Percentiles rank a stretch among this genome's conserved stretches.
phyloP scores from a whole-genome alignment of 2,329 filamentous ascomycete species.

The Claviceps purpurea region DNA sequence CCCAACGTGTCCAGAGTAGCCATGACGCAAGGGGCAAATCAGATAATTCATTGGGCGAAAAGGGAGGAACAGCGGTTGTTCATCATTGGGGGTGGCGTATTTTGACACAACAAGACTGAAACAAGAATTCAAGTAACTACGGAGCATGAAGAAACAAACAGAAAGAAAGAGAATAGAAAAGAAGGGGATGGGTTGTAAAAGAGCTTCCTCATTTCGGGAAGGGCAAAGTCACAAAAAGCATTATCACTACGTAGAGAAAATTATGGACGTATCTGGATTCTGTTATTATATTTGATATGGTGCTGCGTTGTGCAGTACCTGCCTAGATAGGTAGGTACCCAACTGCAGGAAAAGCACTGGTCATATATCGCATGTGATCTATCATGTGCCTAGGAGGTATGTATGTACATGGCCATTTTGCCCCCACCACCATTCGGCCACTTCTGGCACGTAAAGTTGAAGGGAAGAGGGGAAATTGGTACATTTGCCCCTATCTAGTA shows the following conservation, averaged over 20 bases:
- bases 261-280: background rate
- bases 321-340: too few relatives aligned
- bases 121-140: too few relatives aligned
- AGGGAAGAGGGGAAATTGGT: too few relatives aligned
- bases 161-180: background rate
- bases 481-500: too few relatives aligned
- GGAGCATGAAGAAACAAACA: too few relatives aligned
- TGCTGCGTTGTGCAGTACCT: too few relatives aligned
- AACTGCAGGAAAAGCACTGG: background rate
- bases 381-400: background rate
- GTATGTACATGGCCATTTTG: background rate
- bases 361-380: too few relatives aligned
- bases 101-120: constrained; percentile 21
- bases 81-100: constrained; percentile 93
- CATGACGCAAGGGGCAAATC: constrained; percentile 75
- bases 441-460: too few relatives aligned
- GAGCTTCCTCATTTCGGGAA: background rate
- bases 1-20: constrained; percentile 50
- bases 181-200: too few relatives aligned
- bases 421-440: background rate
- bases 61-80: constrained; percentile 88
- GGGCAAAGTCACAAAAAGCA: background rate
- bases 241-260: background rate
- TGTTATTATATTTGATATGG: too few relatives aligned
- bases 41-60: constrained; percentile 82